Percentiles rank a stretch among this genome's conserved stretches.
Evolutionary conservation across 106 monocot species (phyloP).

Genomic region (Allium cepa): DNA sequence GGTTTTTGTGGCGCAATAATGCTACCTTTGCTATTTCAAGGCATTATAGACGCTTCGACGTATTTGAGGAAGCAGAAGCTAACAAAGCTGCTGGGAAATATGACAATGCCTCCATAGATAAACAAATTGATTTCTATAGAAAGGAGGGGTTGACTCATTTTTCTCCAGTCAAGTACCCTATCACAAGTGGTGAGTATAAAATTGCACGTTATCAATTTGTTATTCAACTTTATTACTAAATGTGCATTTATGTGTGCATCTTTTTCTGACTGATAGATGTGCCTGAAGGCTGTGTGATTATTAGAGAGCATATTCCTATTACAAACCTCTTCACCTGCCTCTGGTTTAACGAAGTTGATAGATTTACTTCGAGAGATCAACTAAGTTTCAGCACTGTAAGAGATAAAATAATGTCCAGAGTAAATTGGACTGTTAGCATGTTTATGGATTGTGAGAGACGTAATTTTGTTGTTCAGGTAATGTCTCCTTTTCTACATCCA

Average conservation of each 20-base stretch:
- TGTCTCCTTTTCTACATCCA: neutral
- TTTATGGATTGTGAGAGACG: conserved; percentile 95
- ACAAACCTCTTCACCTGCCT: conserved; percentile 96
- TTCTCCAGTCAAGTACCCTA: conserved; percentile 78
- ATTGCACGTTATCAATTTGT: too few relatives aligned
- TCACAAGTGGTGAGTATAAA: conserved; percentile 71
- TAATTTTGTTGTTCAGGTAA: conserved; percentile 95
- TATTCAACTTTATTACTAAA: too few relatives aligned
- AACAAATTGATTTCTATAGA: conserved; percentile 82
- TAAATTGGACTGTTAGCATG: conserved; percentile 75
- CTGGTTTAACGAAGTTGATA: conserved; percentile 98
- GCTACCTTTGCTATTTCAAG: conserved; percentile 85
- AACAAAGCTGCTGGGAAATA: conserved; percentile 98
- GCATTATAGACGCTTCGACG: conserved; percentile 91
- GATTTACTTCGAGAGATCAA: conserved; percentile 92
- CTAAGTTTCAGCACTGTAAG: conserved; percentile 87
- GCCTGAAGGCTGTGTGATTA: conserved; percentile 97
- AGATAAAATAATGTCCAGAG: conserved; percentile 70
- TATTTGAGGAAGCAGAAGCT: conserved; percentile 97
- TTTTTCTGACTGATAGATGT: conserved; percentile 49
- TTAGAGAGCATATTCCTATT: conserved; percentile 87
- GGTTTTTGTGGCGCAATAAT: conserved; percentile 87
- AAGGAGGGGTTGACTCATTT: conserved; percentile 88
- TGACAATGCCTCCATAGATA: conserved; percentile 86
- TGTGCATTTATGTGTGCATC: too few relatives aligned